Percentiles rank a stretch among this genome's conserved stretches.
Conservation (phyloP, 495 filamentous ascomycete genomes). For the Clohesyomyces aquaticus region DNA sequence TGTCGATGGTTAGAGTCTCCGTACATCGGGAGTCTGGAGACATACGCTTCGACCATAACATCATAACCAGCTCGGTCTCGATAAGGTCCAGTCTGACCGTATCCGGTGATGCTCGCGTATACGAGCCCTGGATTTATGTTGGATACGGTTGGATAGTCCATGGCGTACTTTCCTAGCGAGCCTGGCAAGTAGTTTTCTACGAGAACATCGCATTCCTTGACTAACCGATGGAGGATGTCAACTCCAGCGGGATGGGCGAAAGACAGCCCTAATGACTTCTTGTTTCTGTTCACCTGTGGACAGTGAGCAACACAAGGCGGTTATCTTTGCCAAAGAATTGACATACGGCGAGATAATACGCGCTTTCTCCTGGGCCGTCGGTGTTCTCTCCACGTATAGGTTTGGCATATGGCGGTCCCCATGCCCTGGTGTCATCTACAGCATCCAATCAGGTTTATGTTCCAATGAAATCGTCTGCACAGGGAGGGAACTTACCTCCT, state of each 20-base stretch:
- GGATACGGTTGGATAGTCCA: conserved; percentile 80
- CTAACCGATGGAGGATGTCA: conserved; percentile 82
- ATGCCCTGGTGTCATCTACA: conserved; percentile 86
- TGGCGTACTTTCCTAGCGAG: conserved; percentile 82
- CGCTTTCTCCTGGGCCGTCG: conserved; percentile 84
- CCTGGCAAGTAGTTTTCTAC: conserved; percentile 97
- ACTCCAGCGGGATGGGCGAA: conserved; percentile 84
- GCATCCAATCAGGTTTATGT: background rate
- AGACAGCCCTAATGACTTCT: conserved; percentile 89
- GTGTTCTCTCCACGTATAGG: conserved; percentile 62
- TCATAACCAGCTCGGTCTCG: conserved; percentile 90
- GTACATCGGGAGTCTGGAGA: background rate
- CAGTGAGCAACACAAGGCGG: too few species aligned
- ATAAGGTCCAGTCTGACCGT: conserved; percentile 93
- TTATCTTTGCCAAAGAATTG: too few species aligned
- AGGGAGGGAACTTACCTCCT: conserved; percentile 50
- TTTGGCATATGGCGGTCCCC: conserved; percentile 92
- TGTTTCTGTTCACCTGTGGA: conserved; percentile 87
- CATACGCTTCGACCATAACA: conserved; percentile 92
- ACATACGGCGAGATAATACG: conserved; percentile 85
- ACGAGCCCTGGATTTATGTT: conserved; percentile 80
- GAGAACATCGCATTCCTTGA: conserved; percentile 82
- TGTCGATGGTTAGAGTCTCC: conserved; percentile 21
- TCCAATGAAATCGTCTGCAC: background rate
- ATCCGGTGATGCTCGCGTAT: conserved; percentile 73